Base-by-base conservation (phyloP, 768 basidiomycete species). In the Phylloporus arenicola region DNA sequence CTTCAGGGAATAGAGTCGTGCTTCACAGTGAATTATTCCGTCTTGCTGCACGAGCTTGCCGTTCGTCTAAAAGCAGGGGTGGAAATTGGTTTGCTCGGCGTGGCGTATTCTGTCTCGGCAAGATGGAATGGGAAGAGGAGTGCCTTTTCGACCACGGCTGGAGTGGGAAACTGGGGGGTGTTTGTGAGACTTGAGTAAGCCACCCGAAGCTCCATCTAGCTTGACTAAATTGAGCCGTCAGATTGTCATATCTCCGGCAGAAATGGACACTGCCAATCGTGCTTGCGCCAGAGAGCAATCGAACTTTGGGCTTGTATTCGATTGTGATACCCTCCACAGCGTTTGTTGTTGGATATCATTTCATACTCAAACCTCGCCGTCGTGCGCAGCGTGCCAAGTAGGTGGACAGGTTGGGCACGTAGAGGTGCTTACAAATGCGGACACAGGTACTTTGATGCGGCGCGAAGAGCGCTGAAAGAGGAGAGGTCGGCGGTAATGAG, bases 381-480 rank as follows among this genome's bases (percentile, higher is more conserved):
- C 78, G 76, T 29, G 70, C 67, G 43, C 74, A 73, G 57, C 76
- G 84, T 61, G 63, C 76, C 42, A 70, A 71, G 84, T 84, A 79
- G 60, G 52, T 54, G 4, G 44, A 41, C 16, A 45, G 48, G 46
- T 52, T 48, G 47, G 43, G n/a, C 39, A 38, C 52, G 56, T 44
- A 24, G 30, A 55, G 37, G 40, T 44, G 8, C 53, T 57, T 24
- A 57, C 52, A 48, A 64, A 58, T 43, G 43, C 48, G 50, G 46
- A 53, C 53, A 33, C 62, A 92, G 88, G 49, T 80, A 82, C 61
- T 79, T 92, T 59, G 78, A 77, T 27, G 75, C 81, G 34, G 78
- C 86, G 31, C 79, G 83, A 47, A 78, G 75, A 54, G 77, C 77
- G 35, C 68, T 82, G 49, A 73, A 79, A 45, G 84, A 89, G 51